phyloP scores from a whole-genome alignment of 2,329 filamentous ascomycete genomes.

The Xylariaceae sp. region DNA sequence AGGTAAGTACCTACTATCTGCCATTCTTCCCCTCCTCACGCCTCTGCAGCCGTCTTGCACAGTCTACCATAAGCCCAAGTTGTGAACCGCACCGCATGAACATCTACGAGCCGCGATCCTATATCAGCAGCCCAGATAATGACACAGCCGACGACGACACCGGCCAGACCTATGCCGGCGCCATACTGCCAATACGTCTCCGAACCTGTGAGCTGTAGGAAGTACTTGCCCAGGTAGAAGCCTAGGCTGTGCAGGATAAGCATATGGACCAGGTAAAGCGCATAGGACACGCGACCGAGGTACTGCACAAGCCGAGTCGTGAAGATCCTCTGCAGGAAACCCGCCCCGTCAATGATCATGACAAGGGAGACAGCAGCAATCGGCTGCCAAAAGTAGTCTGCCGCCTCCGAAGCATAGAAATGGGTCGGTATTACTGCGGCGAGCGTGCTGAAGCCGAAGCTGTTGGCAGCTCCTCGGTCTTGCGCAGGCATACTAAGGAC shows the following conservation, averaged over 20 bases:
- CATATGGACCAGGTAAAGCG: constrained; percentile 31
- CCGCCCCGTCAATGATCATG: constrained; percentile 22
- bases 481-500: constrained; percentile 28
- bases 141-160: constrained; percentile 16
- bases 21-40: not conserved
- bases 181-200: constrained; percentile 19
- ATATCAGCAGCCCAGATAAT: constrained; percentile 25
- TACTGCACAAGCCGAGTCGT: constrained; percentile 29
- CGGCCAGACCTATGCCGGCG: constrained; percentile 12
- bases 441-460: constrained; percentile 25
- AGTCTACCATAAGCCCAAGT: constrained; percentile 21
- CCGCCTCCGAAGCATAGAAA: constrained; percentile 11
- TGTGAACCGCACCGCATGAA: constrained; percentile 21
- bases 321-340: constrained; percentile 29
- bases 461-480: constrained; percentile 17
- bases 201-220: constrained; percentile 14
- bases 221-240: constrained; percentile 14
- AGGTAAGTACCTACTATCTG: not conserved
- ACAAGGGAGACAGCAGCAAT: constrained; percentile 29
- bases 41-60: constrained; percentile 6
- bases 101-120: constrained; percentile 25
- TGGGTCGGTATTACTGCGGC: constrained; percentile 21
- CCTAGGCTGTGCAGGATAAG: constrained; percentile 27
- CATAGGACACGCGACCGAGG: constrained; percentile 30
- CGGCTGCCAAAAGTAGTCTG: constrained; percentile 30